Evolutionary conservation across 179 eudicot genomes (phyloP).

Genomic region (Heliamphora pulchella): DNA sequence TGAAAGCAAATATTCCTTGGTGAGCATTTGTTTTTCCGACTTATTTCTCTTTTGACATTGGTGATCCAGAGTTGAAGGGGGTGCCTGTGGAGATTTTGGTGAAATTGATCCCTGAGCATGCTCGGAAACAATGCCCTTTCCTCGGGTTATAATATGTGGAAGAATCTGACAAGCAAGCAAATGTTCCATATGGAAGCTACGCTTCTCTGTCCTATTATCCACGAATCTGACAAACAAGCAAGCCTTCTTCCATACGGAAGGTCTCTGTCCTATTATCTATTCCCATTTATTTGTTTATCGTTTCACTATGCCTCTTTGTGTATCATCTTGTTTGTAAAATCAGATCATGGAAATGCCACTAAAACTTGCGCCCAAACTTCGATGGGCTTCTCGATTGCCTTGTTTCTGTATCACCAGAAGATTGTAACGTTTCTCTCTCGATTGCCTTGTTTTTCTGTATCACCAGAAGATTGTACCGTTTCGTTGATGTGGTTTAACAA

Average conservation of each 20-base stretch:
- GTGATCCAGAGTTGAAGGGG: slow-evolving; percentile 38
- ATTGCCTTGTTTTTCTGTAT: slow-evolving; percentile 13
- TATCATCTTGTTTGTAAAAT: slow-evolving; percentile 12
- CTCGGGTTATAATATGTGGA: slow-evolving; percentile 25
- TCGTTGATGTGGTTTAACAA: neutral
- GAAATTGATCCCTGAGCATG: slow-evolving; percentile 51
- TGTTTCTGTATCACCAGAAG: slow-evolving; percentile 14
- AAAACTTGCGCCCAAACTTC: too few species aligned
- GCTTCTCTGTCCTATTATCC: neutral
- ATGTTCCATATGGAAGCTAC: slow-evolving; percentile 2
- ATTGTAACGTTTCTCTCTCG: slow-evolving; percentile 9
- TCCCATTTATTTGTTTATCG: slow-evolving; percentile 9
- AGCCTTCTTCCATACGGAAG: neutral
- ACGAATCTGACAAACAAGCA: neutral
- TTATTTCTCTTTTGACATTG: neutral
- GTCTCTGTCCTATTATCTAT: neutral
- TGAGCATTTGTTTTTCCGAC: neutral
- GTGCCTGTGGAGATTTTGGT: slow-evolving; percentile 35
- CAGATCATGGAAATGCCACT: slow-evolving; percentile 12
- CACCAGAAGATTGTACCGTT: slow-evolving; percentile 14
- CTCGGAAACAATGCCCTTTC: slow-evolving; percentile 42
- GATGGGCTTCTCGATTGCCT: neutral
- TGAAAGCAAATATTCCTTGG: neutral
- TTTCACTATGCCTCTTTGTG: neutral
- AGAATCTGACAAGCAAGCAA: neutral